Evolutionary conservation across 257 asterid species (phyloP).

Genomic region (Solanum tarapatanum): DNA sequence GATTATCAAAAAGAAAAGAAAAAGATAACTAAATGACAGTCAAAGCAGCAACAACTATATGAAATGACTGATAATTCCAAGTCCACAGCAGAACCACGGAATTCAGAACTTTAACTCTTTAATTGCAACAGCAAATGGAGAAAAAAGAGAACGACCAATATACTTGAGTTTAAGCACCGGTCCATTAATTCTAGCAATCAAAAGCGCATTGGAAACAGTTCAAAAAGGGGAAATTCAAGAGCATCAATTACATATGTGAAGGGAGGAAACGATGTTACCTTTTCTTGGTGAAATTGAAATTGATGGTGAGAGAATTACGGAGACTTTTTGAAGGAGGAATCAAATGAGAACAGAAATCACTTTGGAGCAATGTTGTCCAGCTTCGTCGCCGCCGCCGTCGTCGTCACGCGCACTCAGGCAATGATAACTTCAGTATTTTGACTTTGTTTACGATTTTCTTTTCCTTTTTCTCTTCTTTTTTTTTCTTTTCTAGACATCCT

Average conservation of each 20-base stretch:
- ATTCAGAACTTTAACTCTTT: neutral
- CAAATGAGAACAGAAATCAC: conserved; percentile 1
- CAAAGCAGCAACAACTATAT: neutral
- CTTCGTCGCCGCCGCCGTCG: conserved; percentile 5
- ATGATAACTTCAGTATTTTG: neutral
- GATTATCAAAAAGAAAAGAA: neutral
- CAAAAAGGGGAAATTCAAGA: neutral
- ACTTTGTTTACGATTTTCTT: too few relatives aligned
- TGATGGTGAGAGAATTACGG: neutral
- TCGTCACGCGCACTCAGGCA: conserved; percentile 15
- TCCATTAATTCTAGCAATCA: neutral
- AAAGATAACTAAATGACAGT: neutral
- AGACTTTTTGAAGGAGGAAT: neutral
- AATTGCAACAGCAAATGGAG: neutral
- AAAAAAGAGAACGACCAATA: neutral
- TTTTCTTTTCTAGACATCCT: too few relatives aligned
- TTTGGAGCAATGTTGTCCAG: conserved; percentile 19
- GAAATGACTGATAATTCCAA: neutral
- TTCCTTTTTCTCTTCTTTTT: too few relatives aligned
- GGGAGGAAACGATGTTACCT: neutral
- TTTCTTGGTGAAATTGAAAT: neutral
- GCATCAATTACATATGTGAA: neutral
- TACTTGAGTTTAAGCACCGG: neutral
- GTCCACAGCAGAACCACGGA: neutral
- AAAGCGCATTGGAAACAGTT: neutral